Evolutionary conservation across 2,329 filamentous ascomycete genomes (phyloP).

Genomic region (Ophiostoma triangulosporum): DNA sequence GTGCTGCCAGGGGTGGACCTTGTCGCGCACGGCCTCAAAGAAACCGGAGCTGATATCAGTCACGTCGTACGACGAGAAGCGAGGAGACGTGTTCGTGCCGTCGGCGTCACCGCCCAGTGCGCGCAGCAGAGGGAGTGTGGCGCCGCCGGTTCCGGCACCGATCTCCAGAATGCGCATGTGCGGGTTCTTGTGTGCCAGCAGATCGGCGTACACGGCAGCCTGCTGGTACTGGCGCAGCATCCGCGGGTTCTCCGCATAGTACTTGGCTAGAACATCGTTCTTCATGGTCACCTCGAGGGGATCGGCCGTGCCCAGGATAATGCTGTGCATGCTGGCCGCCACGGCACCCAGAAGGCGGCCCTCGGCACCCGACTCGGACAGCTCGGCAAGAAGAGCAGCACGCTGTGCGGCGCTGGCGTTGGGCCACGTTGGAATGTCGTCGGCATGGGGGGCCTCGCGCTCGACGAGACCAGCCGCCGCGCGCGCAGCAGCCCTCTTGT

Average conservation of each 20-base stretch:
- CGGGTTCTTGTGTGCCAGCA: slow-evolving; percentile 17
- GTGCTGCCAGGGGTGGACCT: slow-evolving; percentile 15
- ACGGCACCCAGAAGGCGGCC: slow-evolving; percentile 11
- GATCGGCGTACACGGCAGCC: slow-evolving; percentile 11
- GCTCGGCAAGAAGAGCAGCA: background rate
- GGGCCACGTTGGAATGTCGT: slow-evolving; percentile 11
- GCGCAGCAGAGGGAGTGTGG: slow-evolving; percentile 16
- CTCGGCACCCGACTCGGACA: slow-evolving; percentile 9
- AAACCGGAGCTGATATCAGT: slow-evolving; percentile 28
- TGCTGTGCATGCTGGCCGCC: slow-evolving; percentile 12
- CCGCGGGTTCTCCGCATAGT: slow-evolving; percentile 14
- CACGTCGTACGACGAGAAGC: slow-evolving; percentile 24
- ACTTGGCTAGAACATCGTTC: slow-evolving; percentile 15
- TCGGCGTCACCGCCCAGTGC: slow-evolving; percentile 7
- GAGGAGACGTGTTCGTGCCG: background rate
- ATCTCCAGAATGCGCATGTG: slow-evolving; percentile 24
- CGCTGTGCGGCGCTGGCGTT: slow-evolving; percentile 7
- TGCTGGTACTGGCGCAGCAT: slow-evolving; percentile 15
- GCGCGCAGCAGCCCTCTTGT: background rate
- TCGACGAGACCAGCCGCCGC: background rate
- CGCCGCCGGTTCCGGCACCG: slow-evolving; percentile 22
- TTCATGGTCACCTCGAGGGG: slow-evolving; percentile 20
- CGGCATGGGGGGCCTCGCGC: background rate
- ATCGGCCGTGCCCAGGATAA: slow-evolving; percentile 17
- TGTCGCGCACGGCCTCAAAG: slow-evolving; percentile 23